Percentiles rank a stretch among this genome's conserved stretches.
phyloP scores from a whole-genome alignment of 352 stramenopile species.

The Pythium rishiriense region DNA sequence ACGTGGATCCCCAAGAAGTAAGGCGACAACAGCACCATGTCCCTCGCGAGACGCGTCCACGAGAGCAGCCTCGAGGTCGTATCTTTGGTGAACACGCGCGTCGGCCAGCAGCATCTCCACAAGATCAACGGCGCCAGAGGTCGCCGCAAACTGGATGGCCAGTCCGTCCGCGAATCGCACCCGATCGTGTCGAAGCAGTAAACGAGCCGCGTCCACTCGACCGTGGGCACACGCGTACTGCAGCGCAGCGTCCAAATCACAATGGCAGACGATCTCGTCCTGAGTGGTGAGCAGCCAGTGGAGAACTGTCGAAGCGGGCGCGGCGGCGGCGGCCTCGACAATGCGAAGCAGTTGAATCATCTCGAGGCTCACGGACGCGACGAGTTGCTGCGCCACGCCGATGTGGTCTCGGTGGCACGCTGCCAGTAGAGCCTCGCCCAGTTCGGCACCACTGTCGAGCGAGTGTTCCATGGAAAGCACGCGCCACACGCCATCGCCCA shows the following conservation, averaged over 20 bases:
- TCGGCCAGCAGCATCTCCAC: conserved; percentile 20
- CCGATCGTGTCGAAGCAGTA: conserved; percentile 3
- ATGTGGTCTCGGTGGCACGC: conserved; percentile 24
- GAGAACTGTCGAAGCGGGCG: conserved; percentile 8
- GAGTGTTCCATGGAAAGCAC: not conserved
- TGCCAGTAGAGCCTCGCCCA: conserved; percentile 25
- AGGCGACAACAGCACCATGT: conserved; percentile 8
- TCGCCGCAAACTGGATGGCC: conserved; percentile 23
- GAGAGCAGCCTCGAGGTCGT: conserved; percentile 22
- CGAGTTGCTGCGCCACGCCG: conserved; percentile 10
- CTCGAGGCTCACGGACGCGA: conserved; percentile 8
- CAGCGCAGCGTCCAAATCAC: conserved; percentile 26
- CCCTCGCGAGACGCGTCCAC: conserved; percentile 23
- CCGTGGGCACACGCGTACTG: conserved; percentile 31
- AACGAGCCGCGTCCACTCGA: not conserved
- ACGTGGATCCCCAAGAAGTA: conserved; percentile 9
- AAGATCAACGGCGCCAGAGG: conserved; percentile 14
- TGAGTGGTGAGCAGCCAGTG: conserved; percentile 13
- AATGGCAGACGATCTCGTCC: not conserved
- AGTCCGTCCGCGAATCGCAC: conserved; percentile 16
- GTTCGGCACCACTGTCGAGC: conserved; percentile 9
- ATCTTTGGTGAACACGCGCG: conserved; percentile 1
- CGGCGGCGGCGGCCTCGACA: conserved; percentile 16
- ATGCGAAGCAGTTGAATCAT: conserved; percentile 23
- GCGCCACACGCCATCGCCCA: not conserved